Conservation (phyloP, 768 basidiomycete species). For the Rhodotorula toruloides region DNA sequence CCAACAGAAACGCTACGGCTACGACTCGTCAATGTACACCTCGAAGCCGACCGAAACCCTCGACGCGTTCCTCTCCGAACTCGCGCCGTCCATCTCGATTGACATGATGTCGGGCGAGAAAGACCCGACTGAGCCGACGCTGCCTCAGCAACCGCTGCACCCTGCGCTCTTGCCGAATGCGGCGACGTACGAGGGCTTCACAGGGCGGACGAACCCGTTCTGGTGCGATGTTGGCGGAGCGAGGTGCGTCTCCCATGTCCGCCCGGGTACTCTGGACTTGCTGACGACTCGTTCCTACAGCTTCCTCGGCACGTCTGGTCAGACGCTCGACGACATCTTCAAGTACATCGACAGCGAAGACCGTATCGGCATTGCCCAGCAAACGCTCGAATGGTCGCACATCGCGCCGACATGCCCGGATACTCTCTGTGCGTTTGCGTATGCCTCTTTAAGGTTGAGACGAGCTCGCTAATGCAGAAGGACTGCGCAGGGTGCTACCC, state of each 20-base stretch:
- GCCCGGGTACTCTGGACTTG: neutral
- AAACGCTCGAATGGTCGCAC: conserved; percentile 87
- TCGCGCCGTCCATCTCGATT: conserved; percentile 71
- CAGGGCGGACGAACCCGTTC: conserved; percentile 80
- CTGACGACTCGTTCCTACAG: conserved; percentile 49
- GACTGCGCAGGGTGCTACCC: conserved; percentile 81
- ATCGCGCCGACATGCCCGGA: conserved; percentile 98
- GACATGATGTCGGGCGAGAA: conserved; percentile 80
- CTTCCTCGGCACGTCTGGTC: conserved; percentile 80
- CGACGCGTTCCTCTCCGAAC: conserved; percentile 65
- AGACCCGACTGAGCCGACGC: conserved; percentile 80
- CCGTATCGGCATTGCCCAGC: conserved; percentile 66
- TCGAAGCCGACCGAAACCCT: conserved; percentile 68
- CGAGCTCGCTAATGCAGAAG: neutral
- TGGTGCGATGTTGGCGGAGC: conserved; percentile 64
- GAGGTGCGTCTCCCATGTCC: conserved; percentile 47
- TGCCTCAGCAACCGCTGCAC: conserved; percentile 92
- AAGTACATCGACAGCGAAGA: conserved; percentile 71
- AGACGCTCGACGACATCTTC: conserved; percentile 89
- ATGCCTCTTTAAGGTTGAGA: conserved; percentile 5
- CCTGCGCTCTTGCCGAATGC: conserved; percentile 72
- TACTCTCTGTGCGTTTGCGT: conserved; percentile 61
- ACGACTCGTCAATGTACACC: conserved; percentile 64
- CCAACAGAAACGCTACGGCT: conserved; percentile 60
- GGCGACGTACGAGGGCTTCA: conserved; percentile 57